A percentile compares a stretch with the other conserved stretches of the same genome.
These are phyloP conservation scores for Parathielavia hyrcaniae DNA, from an alignment of 495 filamentous ascomycete species.

Conservation along the genomic window DNA sequence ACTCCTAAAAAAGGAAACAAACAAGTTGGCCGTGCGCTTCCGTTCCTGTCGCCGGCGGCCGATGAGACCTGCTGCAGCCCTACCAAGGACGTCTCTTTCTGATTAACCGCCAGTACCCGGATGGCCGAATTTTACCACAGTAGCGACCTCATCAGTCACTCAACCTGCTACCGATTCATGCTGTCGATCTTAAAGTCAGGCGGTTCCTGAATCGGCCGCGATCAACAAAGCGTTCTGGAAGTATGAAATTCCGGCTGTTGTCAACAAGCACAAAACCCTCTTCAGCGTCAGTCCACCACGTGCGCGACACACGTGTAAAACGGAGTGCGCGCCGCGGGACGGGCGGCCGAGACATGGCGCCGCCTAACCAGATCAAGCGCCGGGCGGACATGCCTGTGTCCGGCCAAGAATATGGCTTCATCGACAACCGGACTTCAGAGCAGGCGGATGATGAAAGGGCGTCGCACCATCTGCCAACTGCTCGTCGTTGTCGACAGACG, in stretches of 20 bases:
- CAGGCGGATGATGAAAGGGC: neutral
- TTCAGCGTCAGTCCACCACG: slow-evolving; percentile 9
- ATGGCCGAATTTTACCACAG: slow-evolving; percentile 11
- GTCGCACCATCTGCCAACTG: neutral
- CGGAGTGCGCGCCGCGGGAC: neutral
- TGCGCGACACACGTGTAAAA: slow-evolving; percentile 17
- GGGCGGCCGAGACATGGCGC: slow-evolving; percentile 17
- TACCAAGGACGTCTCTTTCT: slow-evolving; percentile 21
- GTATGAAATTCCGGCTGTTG: slow-evolving; percentile 9
- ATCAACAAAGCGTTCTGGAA: slow-evolving; percentile 31
- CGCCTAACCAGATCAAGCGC: neutral
- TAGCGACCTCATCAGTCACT: slow-evolving; percentile 27
- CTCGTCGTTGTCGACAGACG: too few relatives aligned
- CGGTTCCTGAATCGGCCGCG: slow-evolving; percentile 3
- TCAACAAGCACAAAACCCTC: slow-evolving; percentile 20
- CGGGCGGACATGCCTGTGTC: neutral
- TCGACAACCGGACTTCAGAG: neutral
- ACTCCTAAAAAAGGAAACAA: slow-evolving; percentile 35
- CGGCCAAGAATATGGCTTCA: neutral
- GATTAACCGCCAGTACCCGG: slow-evolving; percentile 15
- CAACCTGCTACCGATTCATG: slow-evolving; percentile 27
- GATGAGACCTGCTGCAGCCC: slow-evolving; percentile 26
- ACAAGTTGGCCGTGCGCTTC: slow-evolving; percentile 20
- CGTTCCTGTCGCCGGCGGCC: slow-evolving; percentile 1
- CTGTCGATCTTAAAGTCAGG: slow-evolving; percentile 16